Evolutionary conservation across 2,329 filamentous ascomycete species (phyloP).

Genomic region (Calonectria naviculata): DNA sequence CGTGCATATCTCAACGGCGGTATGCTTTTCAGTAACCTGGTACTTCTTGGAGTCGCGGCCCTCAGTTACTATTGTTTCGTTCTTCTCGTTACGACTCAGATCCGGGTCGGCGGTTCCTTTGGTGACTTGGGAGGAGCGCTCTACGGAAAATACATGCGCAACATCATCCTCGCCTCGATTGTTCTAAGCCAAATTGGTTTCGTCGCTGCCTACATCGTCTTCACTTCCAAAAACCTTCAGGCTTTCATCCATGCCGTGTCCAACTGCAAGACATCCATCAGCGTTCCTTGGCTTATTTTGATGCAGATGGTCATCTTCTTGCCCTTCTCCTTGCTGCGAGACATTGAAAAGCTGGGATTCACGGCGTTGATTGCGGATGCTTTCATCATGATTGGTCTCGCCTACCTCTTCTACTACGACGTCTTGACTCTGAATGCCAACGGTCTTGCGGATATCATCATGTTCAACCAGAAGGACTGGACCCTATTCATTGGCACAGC

Average conservation of each 20-base stretch:
- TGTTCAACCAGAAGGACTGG: constrained; percentile 94
- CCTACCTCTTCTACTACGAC: constrained; percentile 97
- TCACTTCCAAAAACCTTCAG: constrained; percentile 94
- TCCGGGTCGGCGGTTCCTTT: constrained; percentile 92
- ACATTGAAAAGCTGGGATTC: constrained; percentile 97
- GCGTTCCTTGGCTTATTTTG: constrained; percentile 89
- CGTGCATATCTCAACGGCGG: constrained; percentile 95
- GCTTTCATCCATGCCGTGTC: constrained; percentile 94
- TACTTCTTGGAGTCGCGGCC: constrained; percentile 85
- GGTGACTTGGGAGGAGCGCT: constrained; percentile 95
- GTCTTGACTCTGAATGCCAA: constrained; percentile 82
- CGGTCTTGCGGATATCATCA: constrained; percentile 85
- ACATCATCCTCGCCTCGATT: constrained; percentile 88
- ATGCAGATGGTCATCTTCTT: constrained; percentile 97
- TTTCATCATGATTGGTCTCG: constrained; percentile 91
- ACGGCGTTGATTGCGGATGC: constrained; percentile 93
- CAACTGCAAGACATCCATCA: constrained; percentile 85
- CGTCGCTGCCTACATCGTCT: constrained; percentile 95
- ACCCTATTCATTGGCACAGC: constrained; percentile 98
- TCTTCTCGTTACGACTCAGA: constrained; percentile 85
- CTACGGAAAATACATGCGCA: constrained; percentile 91
- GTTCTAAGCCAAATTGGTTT: constrained; percentile 97
- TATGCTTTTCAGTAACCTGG: constrained; percentile 95
- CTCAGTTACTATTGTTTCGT: constrained; percentile 99
- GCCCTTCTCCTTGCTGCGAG: constrained; percentile 91